phyloP scores from a whole-genome alignment of 2,329 filamentous ascomycete species.

The Graphiopsis chlorocephala region DNA sequence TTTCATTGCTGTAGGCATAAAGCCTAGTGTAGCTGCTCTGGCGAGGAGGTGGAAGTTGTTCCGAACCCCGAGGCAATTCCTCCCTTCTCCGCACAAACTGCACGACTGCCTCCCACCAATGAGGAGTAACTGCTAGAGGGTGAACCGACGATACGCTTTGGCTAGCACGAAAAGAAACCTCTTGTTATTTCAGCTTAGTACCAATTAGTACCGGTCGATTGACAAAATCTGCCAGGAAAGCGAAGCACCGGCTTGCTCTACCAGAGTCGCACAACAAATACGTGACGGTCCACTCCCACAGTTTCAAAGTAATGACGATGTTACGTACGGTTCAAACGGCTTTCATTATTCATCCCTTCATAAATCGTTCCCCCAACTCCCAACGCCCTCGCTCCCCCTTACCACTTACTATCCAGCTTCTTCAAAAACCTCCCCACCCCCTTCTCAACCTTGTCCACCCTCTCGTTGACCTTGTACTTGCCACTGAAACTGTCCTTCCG shows the following conservation, averaged over 20 bases:
- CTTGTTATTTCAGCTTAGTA: too few species aligned
- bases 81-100: not conserved
- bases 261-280: too few species aligned
- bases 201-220: too few species aligned
- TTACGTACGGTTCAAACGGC: too few species aligned
- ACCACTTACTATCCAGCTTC: conserved; percentile 62
- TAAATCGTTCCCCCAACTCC: not conserved
- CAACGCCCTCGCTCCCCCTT: conserved; percentile 16
- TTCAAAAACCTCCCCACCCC: conserved; percentile 70
- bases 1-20: not conserved
- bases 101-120: too few species aligned
- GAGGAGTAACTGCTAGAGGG: too few species aligned
- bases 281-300: too few species aligned
- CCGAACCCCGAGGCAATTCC: not conserved
- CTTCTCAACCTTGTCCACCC: conserved; percentile 65
- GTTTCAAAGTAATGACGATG: too few species aligned
- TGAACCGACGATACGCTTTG: too few species aligned
- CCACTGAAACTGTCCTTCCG: conserved; percentile 16
- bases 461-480: conserved; percentile 55
- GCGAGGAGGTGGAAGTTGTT: not conserved
- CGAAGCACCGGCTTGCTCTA: too few species aligned
- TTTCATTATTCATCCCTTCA: not conserved
- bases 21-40: not conserved
- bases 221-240: too few species aligned
- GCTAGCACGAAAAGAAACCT: too few species aligned